Evolutionary conservation across 257 asterid species (phyloP), one percentile per base, ranked within the genome.

Genomic region (Haberlea rhodopensis): DNA sequence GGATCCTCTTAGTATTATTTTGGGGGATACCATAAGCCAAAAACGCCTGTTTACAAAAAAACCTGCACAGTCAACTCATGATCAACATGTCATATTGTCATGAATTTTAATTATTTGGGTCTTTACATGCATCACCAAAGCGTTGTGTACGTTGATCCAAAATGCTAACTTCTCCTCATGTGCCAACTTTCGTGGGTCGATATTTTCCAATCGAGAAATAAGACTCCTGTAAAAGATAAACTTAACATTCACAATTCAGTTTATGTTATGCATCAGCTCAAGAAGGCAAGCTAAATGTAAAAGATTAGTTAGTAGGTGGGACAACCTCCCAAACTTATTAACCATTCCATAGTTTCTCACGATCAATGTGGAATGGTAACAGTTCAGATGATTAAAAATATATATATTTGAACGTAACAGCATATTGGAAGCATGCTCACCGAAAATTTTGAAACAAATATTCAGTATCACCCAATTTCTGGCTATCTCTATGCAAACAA

Each of bases 61-160:
- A 28, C 19, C n/a, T 22, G 11, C 3, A 21, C 10, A 25, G 62
- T 57, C 52, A 57, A 61, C 24, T 20, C 58, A 7, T 15, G 29
- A 18, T 24, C 13, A 20, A 65, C 29, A 32, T 6, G 37, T 52
- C 25, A 70, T 10, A 56, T 23, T 25, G 28, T 52, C 48, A 32
- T n/a, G 43, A 8, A 24, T 5, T 18, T 28, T 68, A 53, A 57
- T 28, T 26, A 27, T 1, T 6, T 43, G 58, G 66, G 46, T 31
- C 13, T 60, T 73, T 81, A 83, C 94, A 73, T 83, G 94, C 94
- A 86, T 84, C 79, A 86, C 86, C 78, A 86, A 75, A 40, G 94
- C 77, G 55, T 86, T 86, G 72, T 86, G 90, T 32, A 86, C 57
- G 59, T 84, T 86, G 79, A 86, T 78, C 90, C 95, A 84, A 58